A percentile compares a stretch with the other conserved stretches of the same genome.
Conservation (phyloP, 2,329 filamentous ascomycete species). For the Penicillium sp. region DNA sequence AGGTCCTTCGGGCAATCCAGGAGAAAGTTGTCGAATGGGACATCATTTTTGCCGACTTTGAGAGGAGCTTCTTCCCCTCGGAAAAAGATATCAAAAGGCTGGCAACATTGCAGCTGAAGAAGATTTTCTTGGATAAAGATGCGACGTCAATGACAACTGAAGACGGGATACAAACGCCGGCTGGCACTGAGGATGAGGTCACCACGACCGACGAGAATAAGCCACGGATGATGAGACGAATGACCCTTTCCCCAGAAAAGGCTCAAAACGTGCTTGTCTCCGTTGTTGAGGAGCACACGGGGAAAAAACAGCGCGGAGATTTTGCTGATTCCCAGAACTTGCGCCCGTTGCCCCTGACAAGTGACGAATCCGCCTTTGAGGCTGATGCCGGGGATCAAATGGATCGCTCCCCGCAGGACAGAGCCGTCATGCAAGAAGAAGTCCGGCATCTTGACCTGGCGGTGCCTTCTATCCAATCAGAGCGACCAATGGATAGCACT, state of each 20-base stretch:
- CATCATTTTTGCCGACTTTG: conserved; percentile 79
- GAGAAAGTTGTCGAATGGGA: conserved; percentile 95
- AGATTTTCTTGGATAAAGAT: conserved; percentile 83
- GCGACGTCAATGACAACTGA: conserved; percentile 71
- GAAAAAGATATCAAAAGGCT: conserved; percentile 94
- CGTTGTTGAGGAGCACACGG: conserved; percentile 59
- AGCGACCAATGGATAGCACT: conserved; percentile 11
- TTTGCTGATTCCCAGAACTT: conserved; percentile 9
- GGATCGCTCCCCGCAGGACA: conserved; percentile 16
- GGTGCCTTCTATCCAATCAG: conserved; percentile 31
- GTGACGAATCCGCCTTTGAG: conserved; percentile 19
- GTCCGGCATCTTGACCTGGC: conserved; percentile 59
- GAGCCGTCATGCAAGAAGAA: conserved; percentile 43
- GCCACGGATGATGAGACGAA: conserved; percentile 32
- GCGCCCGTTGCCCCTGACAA: conserved; percentile 11
- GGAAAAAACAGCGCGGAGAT: conserved; percentile 27
- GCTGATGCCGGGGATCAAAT: conserved; percentile 15
- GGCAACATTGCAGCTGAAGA: conserved; percentile 85
- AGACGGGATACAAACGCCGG: conserved; percentile 49
- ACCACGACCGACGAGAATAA: conserved; percentile 28
- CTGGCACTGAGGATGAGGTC: conserved; percentile 28
- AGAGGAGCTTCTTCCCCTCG: conserved; percentile 83
- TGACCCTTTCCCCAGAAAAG: conserved; percentile 54
- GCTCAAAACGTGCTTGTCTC: conserved; percentile 59
- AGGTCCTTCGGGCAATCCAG: conserved; percentile 80